Evolutionary conservation across 2,329 filamentous ascomycete genomes (phyloP), one percentile per base, ranked within the genome.

Genomic region (Fusarium sp.): DNA sequence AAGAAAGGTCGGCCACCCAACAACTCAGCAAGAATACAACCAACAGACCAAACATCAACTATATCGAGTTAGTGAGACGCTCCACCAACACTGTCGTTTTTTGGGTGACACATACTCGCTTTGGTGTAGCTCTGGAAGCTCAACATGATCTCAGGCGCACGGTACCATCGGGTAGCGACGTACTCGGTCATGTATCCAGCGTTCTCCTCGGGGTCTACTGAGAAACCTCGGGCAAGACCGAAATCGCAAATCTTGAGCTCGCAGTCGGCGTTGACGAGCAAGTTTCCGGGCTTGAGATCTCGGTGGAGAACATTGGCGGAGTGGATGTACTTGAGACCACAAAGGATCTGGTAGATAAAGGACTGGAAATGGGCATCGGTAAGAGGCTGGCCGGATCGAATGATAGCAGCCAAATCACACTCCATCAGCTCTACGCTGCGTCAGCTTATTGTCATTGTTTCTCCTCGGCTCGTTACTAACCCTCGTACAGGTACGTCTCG

Each of bases 81-180:
- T 15, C 17, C 27, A 45, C n/a, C 41, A 32, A 18, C 15, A n/a
- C 18, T 15, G 26, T 14, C 6, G 5, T 33, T 17, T 40, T 40
- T 32, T 5, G 37, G 30, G 49, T 32, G 23, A 37, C 12, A 95
- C 95, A 62, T 90, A 98, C 96, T 99, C 76, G 96, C 96, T 94
- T 99, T 99, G 78, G 96, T 99, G 83, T 99, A 99, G 85, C 94
- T 98, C 84, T 98, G 95, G 89, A 99, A 99, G 86, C 94, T 98
- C 82, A 99, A 86, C 96, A 99, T 99, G 77, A 99, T 99, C 83
- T 99, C 96, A 8, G 96, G 96, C 6, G 96, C 96, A 83, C 88
- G 87, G 78, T 90, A 99, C 96, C 96, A 99, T 85, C 96, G 89
- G 56, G 96, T 99, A 54, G 96, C 96, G 60, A 99, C 96, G 79